Base-by-base conservation (phyloP, 2,329 filamentous ascomycete genomes). In the Hymenoscyphus fraxineus region DNA sequence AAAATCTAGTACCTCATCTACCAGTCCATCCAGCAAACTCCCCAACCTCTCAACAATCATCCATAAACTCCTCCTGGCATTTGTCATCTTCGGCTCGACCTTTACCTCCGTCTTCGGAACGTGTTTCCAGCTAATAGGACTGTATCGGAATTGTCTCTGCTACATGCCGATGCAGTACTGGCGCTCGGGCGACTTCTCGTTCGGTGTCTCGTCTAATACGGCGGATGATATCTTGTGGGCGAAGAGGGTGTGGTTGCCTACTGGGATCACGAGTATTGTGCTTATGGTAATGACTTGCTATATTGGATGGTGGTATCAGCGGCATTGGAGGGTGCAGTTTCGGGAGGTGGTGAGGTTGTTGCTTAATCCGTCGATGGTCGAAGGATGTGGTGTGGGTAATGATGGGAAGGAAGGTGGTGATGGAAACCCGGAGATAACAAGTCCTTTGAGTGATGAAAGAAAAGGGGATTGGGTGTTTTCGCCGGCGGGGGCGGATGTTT, bases 301-400 rank as follows among this genome's bases (percentile, higher is more conserved):
- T 41, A 54, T 60, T 19, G 63, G 66, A 10, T 67, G 66, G 66
- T 67, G 66, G 66, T 67, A 65, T 64, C 67, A 68, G 16, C 64
- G 62, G 0, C 58, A 60, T 19, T 60, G 58, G 58, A 47, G 58
- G 40, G 6, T 60, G 6, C 40, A 19, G 16, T 60, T 60, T 40
- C 22, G 27, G 13, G n/a, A 32, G 2, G 40, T 47, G 39, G 58
- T 35, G 15, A 35, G 47, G 12, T 12, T 40, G 22, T 38, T 60
- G 16, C 39, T 60, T 35, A 1, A 22, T 2, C 54, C 54, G 22
- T 15, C 27, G 27, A 32, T 35, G 6, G 9, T 35, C 5, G 19
- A 55, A 56, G 27, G 19, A 19, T 10, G 44, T 47, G 4, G 6
- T 22, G n/a, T 22, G n/a, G n/a, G 19, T 19, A 47, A 47, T n/a